phyloP scores from a whole-genome alignment of 257 asterid genomes.

The Nyctanthes arbortristis region DNA sequence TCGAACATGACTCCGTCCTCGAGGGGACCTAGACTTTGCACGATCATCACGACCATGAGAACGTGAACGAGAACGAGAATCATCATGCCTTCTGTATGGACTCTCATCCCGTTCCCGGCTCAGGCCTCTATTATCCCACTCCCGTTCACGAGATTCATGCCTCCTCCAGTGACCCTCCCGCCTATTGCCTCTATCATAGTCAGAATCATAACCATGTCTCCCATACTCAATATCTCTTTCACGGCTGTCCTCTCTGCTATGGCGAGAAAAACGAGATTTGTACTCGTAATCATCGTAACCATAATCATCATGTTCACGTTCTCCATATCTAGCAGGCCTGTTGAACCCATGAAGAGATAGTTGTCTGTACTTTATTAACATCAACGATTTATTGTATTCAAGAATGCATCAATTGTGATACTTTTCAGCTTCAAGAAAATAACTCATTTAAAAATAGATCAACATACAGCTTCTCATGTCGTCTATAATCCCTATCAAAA shows the following conservation, averaged over 20 bases:
- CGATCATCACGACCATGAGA: slow-evolving; percentile 82
- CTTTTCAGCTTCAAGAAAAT: slow-evolving; percentile 41
- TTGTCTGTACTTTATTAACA: slow-evolving; percentile 41
- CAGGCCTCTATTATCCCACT: slow-evolving; percentile 68
- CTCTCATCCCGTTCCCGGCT: slow-evolving; percentile 87
- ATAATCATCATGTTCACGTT: slow-evolving; percentile 77
- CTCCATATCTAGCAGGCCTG: slow-evolving; percentile 85
- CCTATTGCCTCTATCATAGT: slow-evolving; percentile 76
- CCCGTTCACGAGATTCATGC: slow-evolving; percentile 84
- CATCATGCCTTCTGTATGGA: slow-evolving; percentile 62
- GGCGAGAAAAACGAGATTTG: slow-evolving; percentile 63
- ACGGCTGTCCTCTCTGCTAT: slow-evolving; percentile 74
- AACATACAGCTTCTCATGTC: slow-evolving; percentile 76
- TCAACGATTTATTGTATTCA: slow-evolving; percentile 25
- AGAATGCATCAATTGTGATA: slow-evolving; percentile 34
- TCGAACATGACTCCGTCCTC: slow-evolving; percentile 76
- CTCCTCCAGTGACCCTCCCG: slow-evolving; percentile 84
- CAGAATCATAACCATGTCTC: slow-evolving; percentile 86
- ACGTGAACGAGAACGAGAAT: slow-evolving; percentile 67
- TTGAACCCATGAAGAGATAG: slow-evolving; percentile 45
- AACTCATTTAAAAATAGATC: slow-evolving; percentile 39
- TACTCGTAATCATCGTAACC: slow-evolving; percentile 86
- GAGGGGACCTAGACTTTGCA: slow-evolving; percentile 86
- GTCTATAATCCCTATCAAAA: slow-evolving; percentile 77
- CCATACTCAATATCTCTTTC: slow-evolving; percentile 84